Conservation (phyloP, 2,329 filamentous ascomycete species). For the Phoma herbarum region DNA sequence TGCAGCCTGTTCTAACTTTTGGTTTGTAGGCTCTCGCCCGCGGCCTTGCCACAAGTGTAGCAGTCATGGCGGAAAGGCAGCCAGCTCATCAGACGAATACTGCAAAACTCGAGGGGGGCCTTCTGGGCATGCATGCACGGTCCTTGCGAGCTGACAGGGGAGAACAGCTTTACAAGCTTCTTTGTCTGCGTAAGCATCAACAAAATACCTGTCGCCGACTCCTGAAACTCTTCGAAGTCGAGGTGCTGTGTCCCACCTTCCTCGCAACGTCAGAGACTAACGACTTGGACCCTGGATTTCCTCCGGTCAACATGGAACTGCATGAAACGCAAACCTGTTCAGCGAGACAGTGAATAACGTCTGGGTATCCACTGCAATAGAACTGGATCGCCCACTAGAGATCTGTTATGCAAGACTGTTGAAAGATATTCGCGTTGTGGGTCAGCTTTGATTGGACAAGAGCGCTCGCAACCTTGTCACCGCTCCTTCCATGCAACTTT, state of each 20-base stretch:
- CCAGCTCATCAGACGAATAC: not conserved
- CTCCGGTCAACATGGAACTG: conserved; percentile 22
- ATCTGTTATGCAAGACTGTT: conserved; percentile 16
- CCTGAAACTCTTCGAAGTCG: not conserved
- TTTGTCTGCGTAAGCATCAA: not conserved
- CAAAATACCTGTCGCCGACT: not conserved
- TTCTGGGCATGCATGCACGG: not conserved
- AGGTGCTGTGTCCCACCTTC: not conserved
- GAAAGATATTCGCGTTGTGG: conserved; percentile 14
- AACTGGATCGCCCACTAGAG: conserved; percentile 23
- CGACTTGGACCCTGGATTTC: conserved; percentile 13
- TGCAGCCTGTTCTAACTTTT: conserved; percentile 19
- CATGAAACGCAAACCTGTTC: conserved; percentile 21
- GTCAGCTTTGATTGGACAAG: conserved; percentile 8
- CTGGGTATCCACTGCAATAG: conserved; percentile 14
- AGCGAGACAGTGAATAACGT: conserved; percentile 7
- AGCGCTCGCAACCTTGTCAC: conserved; percentile 3
- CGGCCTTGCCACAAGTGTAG: not conserved
- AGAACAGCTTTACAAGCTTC: not conserved
- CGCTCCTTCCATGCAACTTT: conserved; percentile 8
- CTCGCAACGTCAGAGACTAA: conserved; percentile 4
- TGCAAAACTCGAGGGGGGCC: not conserved
- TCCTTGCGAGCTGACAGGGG: not conserved
- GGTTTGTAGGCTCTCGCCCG: conserved; percentile 9
- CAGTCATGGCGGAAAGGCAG: conserved; percentile 3